Conservation (phyloP, 305 asterid species). For the Fraxinus velutina region DNA sequence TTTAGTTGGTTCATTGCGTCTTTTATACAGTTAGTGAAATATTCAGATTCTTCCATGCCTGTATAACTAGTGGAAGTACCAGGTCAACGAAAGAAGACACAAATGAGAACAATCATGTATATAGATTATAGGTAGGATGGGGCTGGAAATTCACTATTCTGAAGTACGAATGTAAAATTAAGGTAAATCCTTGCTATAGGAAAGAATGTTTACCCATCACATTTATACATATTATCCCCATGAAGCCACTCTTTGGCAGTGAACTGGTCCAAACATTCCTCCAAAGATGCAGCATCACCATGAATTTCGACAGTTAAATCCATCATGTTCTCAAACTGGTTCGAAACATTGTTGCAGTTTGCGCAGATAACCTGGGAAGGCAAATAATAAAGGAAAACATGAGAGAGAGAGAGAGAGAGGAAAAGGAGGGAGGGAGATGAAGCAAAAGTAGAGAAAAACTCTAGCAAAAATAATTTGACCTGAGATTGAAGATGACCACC, state of each 20-base stretch:
- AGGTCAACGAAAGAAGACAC: neutral
- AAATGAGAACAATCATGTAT: neutral
- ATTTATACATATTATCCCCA: constrained; percentile 96
- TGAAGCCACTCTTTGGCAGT: constrained; percentile 86
- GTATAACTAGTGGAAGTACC: neutral
- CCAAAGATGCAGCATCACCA: constrained; percentile 91
- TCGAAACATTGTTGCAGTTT: constrained; percentile 72
- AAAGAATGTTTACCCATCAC: constrained; percentile 66
- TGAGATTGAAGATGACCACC: constrained; percentile 94
- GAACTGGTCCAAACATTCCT: constrained; percentile 94
- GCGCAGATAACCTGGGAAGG: constrained; percentile 75
- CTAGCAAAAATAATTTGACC: constrained; percentile 33
- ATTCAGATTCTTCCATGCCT: neutral
- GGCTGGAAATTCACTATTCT: neutral
- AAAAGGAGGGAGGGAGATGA: neutral
- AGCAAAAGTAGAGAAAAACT: neutral
- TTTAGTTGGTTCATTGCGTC: neutral
- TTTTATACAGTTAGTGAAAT: neutral
- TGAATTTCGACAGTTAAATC: constrained; percentile 97
- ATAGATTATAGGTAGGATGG: neutral
- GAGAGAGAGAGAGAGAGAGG: neutral
- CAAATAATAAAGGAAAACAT: constrained; percentile 18
- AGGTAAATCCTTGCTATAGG: constrained; percentile 15
- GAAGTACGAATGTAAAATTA: neutral
- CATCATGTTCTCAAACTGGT: constrained; percentile 94